A percentile compares a stretch with the other conserved stretches of the same genome.
phyloP scores from a whole-genome alignment of 345 rosid species.

The Eutrema yunnanense region DNA sequence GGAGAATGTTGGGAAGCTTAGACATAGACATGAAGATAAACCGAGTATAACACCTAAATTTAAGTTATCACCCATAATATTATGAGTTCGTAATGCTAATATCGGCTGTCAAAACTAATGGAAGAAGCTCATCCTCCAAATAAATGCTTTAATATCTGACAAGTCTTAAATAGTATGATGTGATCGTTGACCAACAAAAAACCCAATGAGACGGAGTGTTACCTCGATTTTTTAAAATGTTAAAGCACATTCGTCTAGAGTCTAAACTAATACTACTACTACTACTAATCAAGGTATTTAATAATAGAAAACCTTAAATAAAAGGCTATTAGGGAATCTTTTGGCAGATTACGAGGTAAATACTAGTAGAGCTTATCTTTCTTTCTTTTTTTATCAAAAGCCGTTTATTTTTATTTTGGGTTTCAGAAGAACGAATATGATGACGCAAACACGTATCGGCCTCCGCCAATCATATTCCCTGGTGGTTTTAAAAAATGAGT shows the following conservation, averaged over 20 bases:
- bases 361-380: neutral
- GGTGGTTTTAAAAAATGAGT: constrained; percentile 20
- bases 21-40: neutral
- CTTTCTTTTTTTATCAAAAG: constrained; percentile 5
- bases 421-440: constrained; percentile 30
- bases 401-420: neutral
- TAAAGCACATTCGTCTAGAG: neutral
- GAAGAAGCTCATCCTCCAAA: neutral
- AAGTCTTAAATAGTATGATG: neutral
- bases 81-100: neutral
- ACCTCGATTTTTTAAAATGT: neutral
- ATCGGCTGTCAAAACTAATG: neutral
- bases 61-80: neutral
- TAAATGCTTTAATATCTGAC: neutral
- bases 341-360: constrained; percentile 21
- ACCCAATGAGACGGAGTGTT: neutral
- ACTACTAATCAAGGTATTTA: neutral
- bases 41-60: neutral
- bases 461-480: constrained; percentile 21
- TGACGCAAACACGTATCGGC: constrained; percentile 30
- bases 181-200: neutral
- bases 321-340: constrained; percentile 11
- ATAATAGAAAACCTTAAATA: neutral
- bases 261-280: neutral
- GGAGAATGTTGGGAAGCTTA: neutral